Evolutionary conservation across 331 rosid species (phyloP), one percentile per base, ranked within the genome.

Genomic region (Cydonia oblonga): DNA sequence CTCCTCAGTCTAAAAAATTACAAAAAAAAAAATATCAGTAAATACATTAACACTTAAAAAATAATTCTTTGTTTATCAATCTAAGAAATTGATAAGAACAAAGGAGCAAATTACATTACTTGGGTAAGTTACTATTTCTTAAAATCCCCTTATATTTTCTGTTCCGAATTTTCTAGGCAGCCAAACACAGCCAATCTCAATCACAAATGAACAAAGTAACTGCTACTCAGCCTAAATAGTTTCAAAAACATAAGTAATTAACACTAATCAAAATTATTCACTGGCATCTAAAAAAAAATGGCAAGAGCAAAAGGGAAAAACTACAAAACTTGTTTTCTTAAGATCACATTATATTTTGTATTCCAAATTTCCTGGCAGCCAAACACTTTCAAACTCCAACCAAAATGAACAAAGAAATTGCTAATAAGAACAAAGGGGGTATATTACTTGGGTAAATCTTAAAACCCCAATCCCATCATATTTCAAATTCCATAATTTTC

Each of bases 1-100:
- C 24, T 51, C 71, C 51, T 64, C 75, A 6, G 20, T 75, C 90
- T 84, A 7, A 58, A 68, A 4, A 42, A 68, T 38, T 14, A 30
- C 5, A 32, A 6, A 16, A 2, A 29, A 28, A 33, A 4, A 19
- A 0, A 30, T 29, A 28, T 5, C 10, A 28, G 5, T 49, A 49
- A 49, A 49, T 49, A 49, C 12, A 35, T 2, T 19, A 3, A 29
- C 54, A 19, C 22, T 35, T 35, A 35, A 9, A 0, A 35, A 9
- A 35, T 0, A 35, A 35, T 2, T 26, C 64, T 6, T 62, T 28
- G 22, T 29, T 59, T 6, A 7, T 25, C 5, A 3, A 16, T 23
- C 12, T 15, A 12, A 59, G 5, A 14, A 28, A 28, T 25, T 60
- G 8, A 62, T n/a, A n/a, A 26, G 23, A 61, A 29, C 38, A 29